Evolutionary conservation across 1,284 basidiomycete genomes (phyloP), one percentile per base, ranked within the genome.

Genomic region (Heliocybe sulcata): DNA sequence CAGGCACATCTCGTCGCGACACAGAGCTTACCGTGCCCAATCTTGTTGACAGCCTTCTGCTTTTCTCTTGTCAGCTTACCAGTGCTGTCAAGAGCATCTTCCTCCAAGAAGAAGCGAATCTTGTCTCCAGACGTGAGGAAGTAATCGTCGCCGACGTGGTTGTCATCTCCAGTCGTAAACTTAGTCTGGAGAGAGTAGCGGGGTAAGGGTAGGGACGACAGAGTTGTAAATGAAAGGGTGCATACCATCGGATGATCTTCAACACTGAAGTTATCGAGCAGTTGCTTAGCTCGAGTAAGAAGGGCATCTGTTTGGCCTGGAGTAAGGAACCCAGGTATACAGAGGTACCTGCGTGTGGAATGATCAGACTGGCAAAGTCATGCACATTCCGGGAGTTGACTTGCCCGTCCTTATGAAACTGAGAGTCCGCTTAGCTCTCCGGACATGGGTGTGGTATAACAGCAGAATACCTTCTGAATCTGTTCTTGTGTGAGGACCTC

Each of bases 81-180:
- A 38, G 77, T 64, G 35, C 71, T 64, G 63, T 81, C 77, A 8
- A 92, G 73, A 0, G 92, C 92, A 54, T 86, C 91, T 63, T 88
- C 83, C 64, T 96, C 94, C 38, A 95, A 73, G 67, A 96, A 96
- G 69, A 85, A 94, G 1, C 89, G 82, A 70, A 94, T 91, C 77
- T 97, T 96, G 69, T 98, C 92, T 1, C 92, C 92, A 1, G 90
- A 94, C 12, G 76, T 81, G 54, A 98, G 74, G 65, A 99, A 99
- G 69, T 98, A 98, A 25, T 92, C 83, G 65, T 98, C 94, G 0
- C 94, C 93, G 35, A 92, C 78, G 62, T 94, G 90, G 54, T 85
- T 79, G 58, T 87, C 83, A 14, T 82, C 80, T 10, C 79, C 79
- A 0, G 94, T 95, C 23, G 85, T 89, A 72, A 99, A 98, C 61